Evolutionary conservation across 441 rosid genomes (phyloP).

Genomic region (Gossypium davidsonii): DNA sequence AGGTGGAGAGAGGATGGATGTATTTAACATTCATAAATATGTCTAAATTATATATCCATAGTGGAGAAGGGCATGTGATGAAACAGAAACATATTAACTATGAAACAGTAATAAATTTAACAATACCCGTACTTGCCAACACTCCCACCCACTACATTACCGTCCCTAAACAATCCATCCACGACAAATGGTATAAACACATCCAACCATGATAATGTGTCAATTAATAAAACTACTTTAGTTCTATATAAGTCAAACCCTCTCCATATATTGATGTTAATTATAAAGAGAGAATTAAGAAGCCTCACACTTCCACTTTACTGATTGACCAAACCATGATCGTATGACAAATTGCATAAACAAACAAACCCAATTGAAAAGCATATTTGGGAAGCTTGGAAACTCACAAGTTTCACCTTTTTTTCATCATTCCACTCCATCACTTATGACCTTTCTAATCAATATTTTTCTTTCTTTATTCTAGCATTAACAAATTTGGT

Average conservation of each 20-base stretch:
- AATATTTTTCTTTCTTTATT: background rate
- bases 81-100: too few relatives aligned
- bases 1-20: rapidly evolving
- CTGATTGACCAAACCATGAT: conserved; percentile 19
- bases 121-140: too few relatives aligned
- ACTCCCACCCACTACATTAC: too few relatives aligned
- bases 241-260: too few relatives aligned
- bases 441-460: background rate
- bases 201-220: too few relatives aligned
- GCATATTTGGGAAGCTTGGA: conserved; percentile 6
- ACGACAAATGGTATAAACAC: too few relatives aligned
- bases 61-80: rapidly evolving
- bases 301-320: conserved; percentile 21
- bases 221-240: too few relatives aligned
- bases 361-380: background rate
- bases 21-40: too few relatives aligned
- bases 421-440: background rate
- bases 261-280: background rate
- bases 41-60: too few relatives aligned
- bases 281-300: background rate
- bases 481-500: background rate
- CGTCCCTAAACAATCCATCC: too few relatives aligned
- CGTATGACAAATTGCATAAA: conserved; percentile 13
- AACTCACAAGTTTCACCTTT: background rate
- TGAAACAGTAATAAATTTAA: too few relatives aligned